phyloP scores from a whole-genome alignment of 2,329 filamentous ascomycete species.

The Phyllosticta citriasiana region DNA sequence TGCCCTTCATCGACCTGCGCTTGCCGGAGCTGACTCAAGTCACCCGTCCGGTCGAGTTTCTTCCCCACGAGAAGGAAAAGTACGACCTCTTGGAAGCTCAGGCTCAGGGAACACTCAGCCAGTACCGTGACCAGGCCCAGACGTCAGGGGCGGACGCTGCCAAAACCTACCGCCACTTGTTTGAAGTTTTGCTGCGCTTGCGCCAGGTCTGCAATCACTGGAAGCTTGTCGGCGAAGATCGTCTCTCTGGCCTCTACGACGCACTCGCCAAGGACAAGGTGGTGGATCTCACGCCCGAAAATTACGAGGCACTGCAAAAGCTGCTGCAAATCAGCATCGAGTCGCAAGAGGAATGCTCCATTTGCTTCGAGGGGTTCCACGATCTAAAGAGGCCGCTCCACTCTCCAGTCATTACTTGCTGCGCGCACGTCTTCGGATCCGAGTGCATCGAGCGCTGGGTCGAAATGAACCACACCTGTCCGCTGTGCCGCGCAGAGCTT shows the following conservation, averaged over 20 bases:
- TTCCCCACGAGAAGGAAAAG: slow-evolving; percentile 52
- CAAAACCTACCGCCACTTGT: slow-evolving; percentile 70
- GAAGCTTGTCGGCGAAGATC: slow-evolving; percentile 62
- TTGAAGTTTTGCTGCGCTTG: slow-evolving; percentile 69
- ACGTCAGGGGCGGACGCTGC: slow-evolving; percentile 57
- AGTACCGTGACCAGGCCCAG: slow-evolving; percentile 59
- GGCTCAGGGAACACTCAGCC: slow-evolving; percentile 64
- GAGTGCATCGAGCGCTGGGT: slow-evolving; percentile 67
- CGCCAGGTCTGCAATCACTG: slow-evolving; percentile 79
- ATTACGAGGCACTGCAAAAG: slow-evolving; percentile 60
- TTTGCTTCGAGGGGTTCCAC: slow-evolving; percentile 57
- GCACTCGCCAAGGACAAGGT: slow-evolving; percentile 58
- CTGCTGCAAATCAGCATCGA: slow-evolving; percentile 69
- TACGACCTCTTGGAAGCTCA: slow-evolving; percentile 58
- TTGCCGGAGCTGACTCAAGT: slow-evolving; percentile 57
- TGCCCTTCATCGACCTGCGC: slow-evolving; percentile 69
- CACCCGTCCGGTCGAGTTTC: slow-evolving; percentile 54
- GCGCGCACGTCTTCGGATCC: slow-evolving; percentile 70
- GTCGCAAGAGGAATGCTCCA: slow-evolving; percentile 69
- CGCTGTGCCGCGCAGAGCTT: slow-evolving; percentile 68
- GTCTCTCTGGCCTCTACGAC: slow-evolving; percentile 61
- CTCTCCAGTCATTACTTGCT: slow-evolving; percentile 71
- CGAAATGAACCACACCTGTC: slow-evolving; percentile 67
- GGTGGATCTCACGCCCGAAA: slow-evolving; percentile 62
- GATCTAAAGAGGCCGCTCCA: slow-evolving; percentile 34